phyloP scores from a whole-genome alignment of 345 rosid species.

The Heritiera littoralis region DNA sequence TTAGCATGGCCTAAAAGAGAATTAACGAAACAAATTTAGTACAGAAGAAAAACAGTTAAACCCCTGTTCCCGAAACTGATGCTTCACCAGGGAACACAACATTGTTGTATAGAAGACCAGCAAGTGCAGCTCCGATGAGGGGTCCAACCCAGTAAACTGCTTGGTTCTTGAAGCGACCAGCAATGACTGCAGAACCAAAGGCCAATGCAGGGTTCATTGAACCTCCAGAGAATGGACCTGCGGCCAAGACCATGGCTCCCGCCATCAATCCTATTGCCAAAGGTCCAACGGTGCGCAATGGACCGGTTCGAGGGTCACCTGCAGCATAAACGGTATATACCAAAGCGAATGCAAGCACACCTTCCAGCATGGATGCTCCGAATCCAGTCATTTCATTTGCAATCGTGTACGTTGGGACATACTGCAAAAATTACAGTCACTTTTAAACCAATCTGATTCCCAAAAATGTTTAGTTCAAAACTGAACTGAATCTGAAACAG shows the following conservation, averaged over 20 bases:
- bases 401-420: slow-evolving; percentile 52
- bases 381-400: slow-evolving; percentile 87
- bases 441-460: no score
- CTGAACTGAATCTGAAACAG: not conserved
- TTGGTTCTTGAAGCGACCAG: slow-evolving; percentile 77
- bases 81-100: slow-evolving; percentile 44
- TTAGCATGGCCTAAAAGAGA: not conserved
- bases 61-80: slow-evolving; percentile 38
- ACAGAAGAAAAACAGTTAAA: slow-evolving; percentile 17
- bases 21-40: not conserved
- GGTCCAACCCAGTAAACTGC: slow-evolving; percentile 97
- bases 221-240: slow-evolving; percentile 87
- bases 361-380: slow-evolving; percentile 83
- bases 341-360: slow-evolving; percentile 60
- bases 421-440: slow-evolving; percentile 31
- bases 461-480: no score
- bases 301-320: slow-evolving; percentile 48
- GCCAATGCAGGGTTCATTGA: slow-evolving; percentile 88
- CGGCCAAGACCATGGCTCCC: slow-evolving; percentile 69
- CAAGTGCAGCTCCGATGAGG: slow-evolving; percentile 66
- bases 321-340: slow-evolving; percentile 75
- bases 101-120: slow-evolving; percentile 71
- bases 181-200: slow-evolving; percentile 69
- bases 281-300: slow-evolving; percentile 48
- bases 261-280: slow-evolving; percentile 63